A percentile compares a stretch with the other conserved stretches of the same genome.
Conservation (phyloP, 2,329 filamentous ascomycete genomes). For the Ophiostoma perfectum region DNA sequence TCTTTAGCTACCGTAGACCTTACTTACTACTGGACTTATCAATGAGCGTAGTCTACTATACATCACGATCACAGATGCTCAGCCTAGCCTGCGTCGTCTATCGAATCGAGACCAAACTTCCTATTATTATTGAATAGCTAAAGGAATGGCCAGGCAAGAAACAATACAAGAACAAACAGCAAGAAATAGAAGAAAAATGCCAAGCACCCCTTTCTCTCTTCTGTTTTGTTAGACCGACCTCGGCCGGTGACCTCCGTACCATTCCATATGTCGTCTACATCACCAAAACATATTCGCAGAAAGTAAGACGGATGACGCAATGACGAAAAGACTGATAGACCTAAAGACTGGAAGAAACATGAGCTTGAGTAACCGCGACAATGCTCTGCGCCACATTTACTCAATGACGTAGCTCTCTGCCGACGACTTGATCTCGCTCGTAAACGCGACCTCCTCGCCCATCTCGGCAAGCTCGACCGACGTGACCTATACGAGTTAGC, state of each 20-base stretch:
- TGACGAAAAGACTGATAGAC: not conserved
- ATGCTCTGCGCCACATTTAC: slow-evolving; percentile 37
- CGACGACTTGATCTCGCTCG: slow-evolving; percentile 71
- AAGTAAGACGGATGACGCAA: too few species aligned
- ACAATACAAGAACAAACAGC: not conserved
- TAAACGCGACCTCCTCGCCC: slow-evolving; percentile 74
- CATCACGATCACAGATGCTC: too few species aligned
- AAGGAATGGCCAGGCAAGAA: not conserved
- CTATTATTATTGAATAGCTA: not conserved
- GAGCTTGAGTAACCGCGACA: not conserved
- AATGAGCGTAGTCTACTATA: too few species aligned
- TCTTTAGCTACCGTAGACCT: too few species aligned
- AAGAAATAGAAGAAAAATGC: not conserved
- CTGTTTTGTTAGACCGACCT: slow-evolving; percentile 14
- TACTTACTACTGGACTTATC: too few species aligned
- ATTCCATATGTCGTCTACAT: slow-evolving; percentile 17
- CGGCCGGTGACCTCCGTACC: slow-evolving; percentile 13
- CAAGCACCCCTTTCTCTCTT: not conserved
- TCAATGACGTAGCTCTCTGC: slow-evolving; percentile 74
- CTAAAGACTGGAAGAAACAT: too few species aligned
- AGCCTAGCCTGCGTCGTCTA: too few species aligned
- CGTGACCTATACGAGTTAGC: slow-evolving; percentile 36
- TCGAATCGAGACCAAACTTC: too few species aligned
- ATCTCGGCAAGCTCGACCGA: slow-evolving; percentile 67
- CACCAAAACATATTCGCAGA: not conserved